Base-by-base conservation (phyloP, 495 filamentous ascomycete species). In the Xylaria nigripes region DNA sequence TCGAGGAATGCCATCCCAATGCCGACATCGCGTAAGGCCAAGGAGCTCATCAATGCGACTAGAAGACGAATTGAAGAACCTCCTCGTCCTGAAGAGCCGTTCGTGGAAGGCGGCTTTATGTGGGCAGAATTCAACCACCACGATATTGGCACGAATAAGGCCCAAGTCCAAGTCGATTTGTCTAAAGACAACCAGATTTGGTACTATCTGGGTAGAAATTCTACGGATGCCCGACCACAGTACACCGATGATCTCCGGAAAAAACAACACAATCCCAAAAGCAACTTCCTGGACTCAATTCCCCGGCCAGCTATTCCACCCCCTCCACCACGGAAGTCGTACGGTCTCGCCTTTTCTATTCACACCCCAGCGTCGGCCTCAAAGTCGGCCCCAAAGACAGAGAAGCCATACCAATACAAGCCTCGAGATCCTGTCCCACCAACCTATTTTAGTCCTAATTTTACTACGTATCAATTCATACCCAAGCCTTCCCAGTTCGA, bases 211-310 rank as follows among this genome's bases (percentile, higher is more conserved):
- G 88, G 87, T 16, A 79, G 82, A 62, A 81, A 76, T 45, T 96
- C 92, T 43, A 97, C 93, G 18, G 93, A 98, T 65, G 86, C 90
- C 62, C 90, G 85, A 70, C 85, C 89, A 42, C 87, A 95, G 64
- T 98, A 90, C 74, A 95, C 93, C 25, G 86, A 93, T 58, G 85
- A 94, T 73, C 82, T 78, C 55, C 70, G 71, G 36, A 82, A 79
- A 18, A 70, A 64, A 1, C 58, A 50, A 41, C 73, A 85, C 57
- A 84, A 81, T 50, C 56, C 69, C 27, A 80, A 80, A 68, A 79
- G 76, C 53, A 81, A 80, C 58, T 87, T 82, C 68, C 58, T 86
- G 65, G 81, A 84, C 44, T 78, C 79, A 2, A 69, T 86, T 50
- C 78, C 74, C 13, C 80, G 80, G 61, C 76, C 80, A 7, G 41